Percentiles rank a stretch among this genome's conserved stretches.
phyloP scores from a whole-genome alignment of 2,329 filamentous ascomycete species.

The Scedosporium apiospermum region DNA sequence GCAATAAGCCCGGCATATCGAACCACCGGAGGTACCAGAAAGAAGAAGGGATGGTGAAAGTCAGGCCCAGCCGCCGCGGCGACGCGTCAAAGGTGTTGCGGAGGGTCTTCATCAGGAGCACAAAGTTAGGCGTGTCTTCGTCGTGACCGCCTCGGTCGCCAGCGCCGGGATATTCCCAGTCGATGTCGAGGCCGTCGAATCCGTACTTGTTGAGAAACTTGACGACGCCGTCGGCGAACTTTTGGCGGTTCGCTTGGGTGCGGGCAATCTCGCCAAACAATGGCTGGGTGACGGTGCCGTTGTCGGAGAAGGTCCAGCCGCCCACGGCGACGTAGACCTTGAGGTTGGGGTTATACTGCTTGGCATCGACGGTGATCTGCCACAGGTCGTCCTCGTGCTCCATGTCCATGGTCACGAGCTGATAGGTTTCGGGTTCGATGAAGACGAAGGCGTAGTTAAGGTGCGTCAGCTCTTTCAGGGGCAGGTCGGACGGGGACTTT shows the following conservation, averaged over 20 bases:
- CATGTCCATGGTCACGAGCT: constrained; percentile 16
- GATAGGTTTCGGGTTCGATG: constrained; percentile 14
- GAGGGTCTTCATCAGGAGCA: constrained; percentile 13
- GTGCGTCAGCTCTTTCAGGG: constrained; percentile 13
- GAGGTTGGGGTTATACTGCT: constrained; percentile 12
- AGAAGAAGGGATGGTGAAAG: constrained; percentile 15
- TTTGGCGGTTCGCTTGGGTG: constrained; percentile 8
- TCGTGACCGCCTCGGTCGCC: background rate
- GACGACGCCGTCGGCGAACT: constrained; percentile 26
- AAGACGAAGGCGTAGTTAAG: constrained; percentile 16
- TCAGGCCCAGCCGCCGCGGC: constrained; percentile 12
- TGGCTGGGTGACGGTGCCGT: constrained; percentile 11
- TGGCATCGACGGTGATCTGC: no score
- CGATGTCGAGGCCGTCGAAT: constrained; percentile 36
- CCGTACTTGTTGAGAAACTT: constrained; percentile 29
- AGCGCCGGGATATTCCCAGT: constrained; percentile 29
- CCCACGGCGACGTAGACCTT: constrained; percentile 23
- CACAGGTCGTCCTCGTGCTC: no score
- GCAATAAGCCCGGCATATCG: constrained; percentile 12
- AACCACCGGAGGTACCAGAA: constrained; percentile 21
- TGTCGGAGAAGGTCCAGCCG: constrained; percentile 25
- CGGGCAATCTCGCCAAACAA: constrained; percentile 12
- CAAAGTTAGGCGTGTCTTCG: constrained; percentile 14
- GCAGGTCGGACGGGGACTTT: background rate
- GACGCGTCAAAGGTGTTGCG: constrained; percentile 8